Evolutionary conservation across 1,139 yeast genomes (phyloP), one percentile per base, ranked within the genome.

Genomic region (Sugiyamaella neomexicana): DNA sequence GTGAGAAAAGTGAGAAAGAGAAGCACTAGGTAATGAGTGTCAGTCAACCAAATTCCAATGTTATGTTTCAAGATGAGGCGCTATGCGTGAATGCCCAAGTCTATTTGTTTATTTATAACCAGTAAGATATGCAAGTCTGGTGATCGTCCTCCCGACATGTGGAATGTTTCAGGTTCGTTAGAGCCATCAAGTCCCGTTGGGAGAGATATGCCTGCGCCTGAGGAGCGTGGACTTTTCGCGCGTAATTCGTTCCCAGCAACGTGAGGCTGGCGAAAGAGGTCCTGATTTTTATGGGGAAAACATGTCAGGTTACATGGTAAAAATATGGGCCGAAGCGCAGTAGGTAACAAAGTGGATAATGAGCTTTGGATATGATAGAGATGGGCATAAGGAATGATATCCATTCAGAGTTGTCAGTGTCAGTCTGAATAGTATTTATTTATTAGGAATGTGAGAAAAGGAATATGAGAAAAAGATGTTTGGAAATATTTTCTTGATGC

Each of bases 61-160:
- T 45, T 45, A 10, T 45, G 49, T 45, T 45, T 45, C 49, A 45
- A 8, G 36, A 45, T 45, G 49, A 25, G 49, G 48, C 48, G 48
- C 37, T 29, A 5, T 34, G 40, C 41, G 27, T 44, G 31, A 20
- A 10, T 44, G 12, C 29, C 9, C 29, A 13, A 39, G 27, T 34
- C 16, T 45, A 45, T 45, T 45, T 45, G 49, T 45, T 45, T 45
- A 45, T 27, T 25, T 45, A 29, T 37, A 27, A 36, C 49, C 49
- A 20, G 39, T 44, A 44, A n/a, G 15, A 44, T 44, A 32, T 32
- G 49, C 31, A 16, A 31, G 7, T 10, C 9, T 15, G 47, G 31
- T 27, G 47, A 44, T 44, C 47, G 23, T 16, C 9, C 4, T 8
- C 25, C 17, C 47, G 31, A 17, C n/a, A 12, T 13, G 23, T 20